Base-by-base conservation (phyloP, 768 basidiomycete genomes). In the Calocybe gangraenosa region DNA sequence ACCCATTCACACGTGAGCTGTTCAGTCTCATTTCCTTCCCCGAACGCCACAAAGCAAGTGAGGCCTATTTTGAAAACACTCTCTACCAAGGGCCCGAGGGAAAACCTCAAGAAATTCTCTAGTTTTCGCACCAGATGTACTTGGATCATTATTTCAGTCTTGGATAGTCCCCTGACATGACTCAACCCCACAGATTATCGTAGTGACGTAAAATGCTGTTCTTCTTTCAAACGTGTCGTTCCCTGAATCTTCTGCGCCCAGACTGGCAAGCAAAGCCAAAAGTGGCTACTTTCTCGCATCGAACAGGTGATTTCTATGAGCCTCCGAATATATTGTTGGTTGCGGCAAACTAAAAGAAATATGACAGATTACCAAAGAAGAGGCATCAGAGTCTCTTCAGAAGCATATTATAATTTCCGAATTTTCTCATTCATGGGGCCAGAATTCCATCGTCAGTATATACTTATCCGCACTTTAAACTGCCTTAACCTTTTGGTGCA, bases 371-470 rank as follows among this genome's bases (percentile, higher is more conserved):
- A 92, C 89, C 2, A 53, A 65, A 30, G 60, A 82, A 53, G 78
- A 68, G 47, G 87, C 82, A 11, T 74, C 81, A 3, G 60, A 78
- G 33, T 69, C 72, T 23, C 65, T 92, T 39, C 75, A 67, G 36
- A 56, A 74, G 37, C 54, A 62, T 13, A 87, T 95, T 54, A 74
- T 75, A 5, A 63, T 92, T 46, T 66, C 71, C 19, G 90, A 91
- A 62, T 92, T 92, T 55, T 45, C 67, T 39, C 91, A 93, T 61
- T 65, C 79, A 2, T 93, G 92, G 92, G 84, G 83, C 8, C 93
- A 96, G 71, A 84, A 87, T 63, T 76, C 78, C 41, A 81, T 90
- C 49, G 82, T 86, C 58, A 48, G 81, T 61, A n/a, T 20, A 33
- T 19, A 14, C 15, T 35, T 43, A 39, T 25, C 33, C 5, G 34